A percentile compares a stretch with the other conserved stretches of the same genome.
Conservation (phyloP, 2,329 filamentous ascomycete species). For the Lasiodiplodia hormozganensis region DNA sequence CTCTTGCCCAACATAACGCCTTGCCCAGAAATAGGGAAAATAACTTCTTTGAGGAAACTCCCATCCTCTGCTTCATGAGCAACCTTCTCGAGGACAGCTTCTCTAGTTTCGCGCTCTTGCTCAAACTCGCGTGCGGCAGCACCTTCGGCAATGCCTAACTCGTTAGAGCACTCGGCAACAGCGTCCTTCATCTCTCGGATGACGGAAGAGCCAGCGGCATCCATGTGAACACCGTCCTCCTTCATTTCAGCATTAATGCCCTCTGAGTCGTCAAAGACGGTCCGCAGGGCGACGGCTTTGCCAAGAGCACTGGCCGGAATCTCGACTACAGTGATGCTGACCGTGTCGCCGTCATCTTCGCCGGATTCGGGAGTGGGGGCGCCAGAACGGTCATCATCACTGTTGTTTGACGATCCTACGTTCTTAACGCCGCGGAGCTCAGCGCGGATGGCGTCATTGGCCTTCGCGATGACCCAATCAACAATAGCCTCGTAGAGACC, state of each 20-base stretch:
- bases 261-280: conserved; percentile 88
- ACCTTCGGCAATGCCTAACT: conserved; percentile 77
- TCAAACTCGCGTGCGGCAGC: conserved; percentile 75
- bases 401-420: conserved; percentile 72
- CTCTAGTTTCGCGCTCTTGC: conserved; percentile 79
- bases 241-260: conserved; percentile 99
- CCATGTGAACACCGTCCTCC: conserved; percentile 84
- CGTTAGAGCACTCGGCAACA: conserved; percentile 75
- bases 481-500: conserved; percentile 93
- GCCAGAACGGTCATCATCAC: conserved; percentile 57
- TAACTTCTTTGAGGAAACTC: conserved; percentile 79
- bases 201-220: conserved; percentile 78
- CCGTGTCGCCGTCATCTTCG: conserved; percentile 80
- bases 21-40: conserved; percentile 79
- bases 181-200: conserved; percentile 86
- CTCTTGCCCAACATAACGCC: conserved; percentile 81
- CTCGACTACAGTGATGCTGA: conserved; percentile 87
- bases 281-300: conserved; percentile 87
- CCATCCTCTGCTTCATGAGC: conserved; percentile 80
- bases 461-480: conserved; percentile 90
- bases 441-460: conserved; percentile 80
- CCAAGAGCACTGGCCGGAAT: conserved; percentile 80
- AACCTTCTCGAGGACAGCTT: conserved; percentile 84
- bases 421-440: conserved; percentile 74
- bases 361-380: conserved; percentile 69